These are phyloP conservation scores for Quercus ilex DNA, from an alignment of 306 rosid species.

Conservation along the genomic window DNA sequence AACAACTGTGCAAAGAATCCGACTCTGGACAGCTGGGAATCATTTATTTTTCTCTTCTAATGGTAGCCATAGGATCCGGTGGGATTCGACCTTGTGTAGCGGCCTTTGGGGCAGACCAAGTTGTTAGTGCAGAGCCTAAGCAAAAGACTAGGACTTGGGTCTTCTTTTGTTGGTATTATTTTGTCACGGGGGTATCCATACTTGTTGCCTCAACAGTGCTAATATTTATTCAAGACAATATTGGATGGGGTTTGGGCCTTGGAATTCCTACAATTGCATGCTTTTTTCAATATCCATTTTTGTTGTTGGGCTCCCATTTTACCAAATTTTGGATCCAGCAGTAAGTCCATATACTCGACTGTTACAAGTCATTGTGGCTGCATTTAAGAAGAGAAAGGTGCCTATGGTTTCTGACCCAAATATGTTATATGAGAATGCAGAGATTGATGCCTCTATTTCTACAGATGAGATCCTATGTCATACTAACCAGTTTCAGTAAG, in stretches of 20 bases:
- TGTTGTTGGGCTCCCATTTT: constrained; percentile 62
- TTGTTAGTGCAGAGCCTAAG: constrained; percentile 59
- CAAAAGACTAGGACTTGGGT: constrained; percentile 63
- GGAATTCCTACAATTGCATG: constrained; percentile 86
- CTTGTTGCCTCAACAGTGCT: constrained; percentile 79
- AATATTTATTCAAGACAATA: constrained; percentile 75
- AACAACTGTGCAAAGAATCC: constrained; percentile 58
- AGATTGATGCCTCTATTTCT: constrained; percentile 62
- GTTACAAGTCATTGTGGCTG: constrained; percentile 60
- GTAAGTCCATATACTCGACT: constrained; percentile 94
- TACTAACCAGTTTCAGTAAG: constrained; percentile 57
- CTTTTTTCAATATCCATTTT: constrained; percentile 58
- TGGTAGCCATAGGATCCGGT: constrained; percentile 73
- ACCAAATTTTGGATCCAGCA: constrained; percentile 58
- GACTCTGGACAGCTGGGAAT: constrained; percentile 50
- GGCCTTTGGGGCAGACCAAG: constrained; percentile 90
- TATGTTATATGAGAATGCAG: constrained; percentile 51
- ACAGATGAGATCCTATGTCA: constrained; percentile 63
- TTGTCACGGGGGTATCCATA: constrained; percentile 68
- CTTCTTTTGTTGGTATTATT: constrained; percentile 90
- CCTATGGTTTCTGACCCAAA: constrained; percentile 10
- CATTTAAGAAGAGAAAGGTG: constrained; percentile 59
- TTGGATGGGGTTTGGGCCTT: constrained; percentile 92
- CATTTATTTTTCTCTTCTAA: constrained; percentile 43
- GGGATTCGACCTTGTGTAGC: constrained; percentile 96